phyloP scores from a whole-genome alignment of 2,329 filamentous ascomycete species.

The Beauveria australis region DNA sequence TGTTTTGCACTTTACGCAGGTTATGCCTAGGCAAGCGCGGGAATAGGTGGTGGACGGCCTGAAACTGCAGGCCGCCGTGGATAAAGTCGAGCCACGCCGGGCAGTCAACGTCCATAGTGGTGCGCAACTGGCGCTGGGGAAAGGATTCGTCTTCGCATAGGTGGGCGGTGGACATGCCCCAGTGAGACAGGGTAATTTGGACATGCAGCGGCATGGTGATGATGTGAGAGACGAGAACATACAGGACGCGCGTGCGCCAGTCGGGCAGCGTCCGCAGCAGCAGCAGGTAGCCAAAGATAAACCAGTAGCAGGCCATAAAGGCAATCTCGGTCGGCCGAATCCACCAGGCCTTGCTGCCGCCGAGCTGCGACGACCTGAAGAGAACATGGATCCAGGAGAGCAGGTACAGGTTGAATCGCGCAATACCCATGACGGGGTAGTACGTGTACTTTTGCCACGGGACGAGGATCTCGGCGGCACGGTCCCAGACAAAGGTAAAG shows the following conservation, averaged over 20 bases:
- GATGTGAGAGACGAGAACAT: conserved; percentile 56
- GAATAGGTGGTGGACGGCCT: conserved; percentile 63
- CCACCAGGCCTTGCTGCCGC: conserved; percentile 53
- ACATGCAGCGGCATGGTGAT: conserved; percentile 61
- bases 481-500: conserved; percentile 55
- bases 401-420: conserved; percentile 65
- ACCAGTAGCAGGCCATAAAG: conserved; percentile 59
- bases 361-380: conserved; percentile 47
- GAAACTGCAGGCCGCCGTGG: conserved; percentile 66
- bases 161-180: conserved; percentile 61
- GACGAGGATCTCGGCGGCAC: conserved; percentile 49
- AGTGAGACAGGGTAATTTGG: conserved; percentile 65
- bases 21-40: conserved; percentile 63
- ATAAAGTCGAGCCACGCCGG: conserved; percentile 64
- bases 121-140: conserved; percentile 60
- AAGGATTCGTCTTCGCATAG: conserved; percentile 59
- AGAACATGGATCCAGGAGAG: conserved; percentile 60
- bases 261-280: conserved; percentile 52
- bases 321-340: conserved; percentile 57
- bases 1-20: conserved; percentile 48
- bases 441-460: conserved; percentile 58
- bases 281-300: conserved; percentile 58
- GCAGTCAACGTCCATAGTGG: conserved; percentile 68
- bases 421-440: conserved; percentile 59
- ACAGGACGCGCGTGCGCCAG: conserved; percentile 48